Conservation (phyloP, 345 rosid genomes). For the Citrus mangshanensis region DNA sequence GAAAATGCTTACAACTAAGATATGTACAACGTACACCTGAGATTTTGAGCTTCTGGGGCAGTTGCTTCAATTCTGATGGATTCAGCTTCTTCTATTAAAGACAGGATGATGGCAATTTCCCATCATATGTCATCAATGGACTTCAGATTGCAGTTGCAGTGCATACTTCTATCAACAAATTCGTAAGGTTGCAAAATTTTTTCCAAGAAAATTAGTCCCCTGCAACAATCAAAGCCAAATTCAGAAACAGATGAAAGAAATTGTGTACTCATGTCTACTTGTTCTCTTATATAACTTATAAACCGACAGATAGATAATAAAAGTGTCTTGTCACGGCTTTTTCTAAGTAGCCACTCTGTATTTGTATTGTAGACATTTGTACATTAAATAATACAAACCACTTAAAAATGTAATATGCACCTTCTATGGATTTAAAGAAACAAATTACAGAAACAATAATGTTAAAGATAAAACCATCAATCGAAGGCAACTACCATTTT, state of each 20-base stretch:
- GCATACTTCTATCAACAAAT: constrained; percentile 1
- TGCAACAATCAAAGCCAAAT: constrained; percentile 10
- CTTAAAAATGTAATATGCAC: neutral
- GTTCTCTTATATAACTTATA: neutral
- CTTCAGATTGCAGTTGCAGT: neutral
- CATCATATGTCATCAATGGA: neutral
- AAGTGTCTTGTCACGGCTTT: neutral
- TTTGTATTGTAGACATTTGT: neutral
- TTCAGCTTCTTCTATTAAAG: neutral
- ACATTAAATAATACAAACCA: neutral
- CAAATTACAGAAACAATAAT: too few relatives aligned
- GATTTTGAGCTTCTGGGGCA: constrained; percentile 11
- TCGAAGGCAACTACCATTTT: neutral
- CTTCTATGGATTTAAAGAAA: neutral
- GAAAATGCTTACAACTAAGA: constrained; percentile 6
- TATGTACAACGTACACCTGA: constrained; percentile 28
- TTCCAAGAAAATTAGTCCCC: neutral
- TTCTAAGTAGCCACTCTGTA: neutral
- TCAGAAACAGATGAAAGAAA: neutral
- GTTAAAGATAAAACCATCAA: neutral
- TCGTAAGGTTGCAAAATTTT: constrained; percentile 6
- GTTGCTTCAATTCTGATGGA: constrained; percentile 6
- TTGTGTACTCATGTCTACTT: neutral
- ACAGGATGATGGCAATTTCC: neutral
- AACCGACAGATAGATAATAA: neutral